Evolutionary conservation across 2,329 filamentous ascomycete genomes (phyloP).

Genomic region (Orbilia quercus): DNA sequence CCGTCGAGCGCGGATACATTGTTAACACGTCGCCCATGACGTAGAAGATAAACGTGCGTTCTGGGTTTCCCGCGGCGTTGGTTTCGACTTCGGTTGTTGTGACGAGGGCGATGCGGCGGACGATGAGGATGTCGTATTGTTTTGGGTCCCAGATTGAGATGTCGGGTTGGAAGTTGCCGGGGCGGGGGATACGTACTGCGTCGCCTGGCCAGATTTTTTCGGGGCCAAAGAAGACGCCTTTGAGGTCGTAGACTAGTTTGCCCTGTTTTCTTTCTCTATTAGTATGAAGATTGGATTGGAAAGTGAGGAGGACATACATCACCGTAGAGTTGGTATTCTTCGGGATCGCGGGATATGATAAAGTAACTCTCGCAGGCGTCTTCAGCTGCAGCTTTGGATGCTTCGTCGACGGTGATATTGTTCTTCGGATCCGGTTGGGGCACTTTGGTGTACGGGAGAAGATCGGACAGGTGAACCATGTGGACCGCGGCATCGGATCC

Average conservation of each 20-base stretch:
- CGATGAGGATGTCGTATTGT: constrained; percentile 33
- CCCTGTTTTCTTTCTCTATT: constrained; percentile 3
- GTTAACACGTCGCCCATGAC: constrained; percentile 35
- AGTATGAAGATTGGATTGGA: neutral
- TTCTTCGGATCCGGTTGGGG: constrained; percentile 6
- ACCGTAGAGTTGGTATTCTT: constrained; percentile 1
- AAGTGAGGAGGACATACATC: constrained; percentile 8
- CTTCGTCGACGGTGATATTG: constrained; percentile 9
- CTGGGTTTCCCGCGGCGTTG: neutral
- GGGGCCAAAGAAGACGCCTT: constrained; percentile 36
- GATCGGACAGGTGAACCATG: constrained; percentile 27
- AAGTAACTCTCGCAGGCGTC: constrained; percentile 2
- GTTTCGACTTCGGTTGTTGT: neutral
- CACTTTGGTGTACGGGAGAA: constrained; percentile 37
- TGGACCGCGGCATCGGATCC: constrained; percentile 24
- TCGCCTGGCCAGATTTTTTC: constrained; percentile 49
- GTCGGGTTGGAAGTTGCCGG: neutral
- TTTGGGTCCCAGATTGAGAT: constrained; percentile 47
- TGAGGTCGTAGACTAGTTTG: constrained; percentile 8
- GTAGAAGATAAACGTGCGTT: constrained; percentile 15
- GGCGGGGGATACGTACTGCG: constrained; percentile 28
- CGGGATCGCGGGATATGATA: constrained; percentile 1
- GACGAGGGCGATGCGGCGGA: constrained; percentile 16
- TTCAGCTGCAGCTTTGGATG: too few relatives aligned
- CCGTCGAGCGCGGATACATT: constrained; percentile 20